Percentiles rank a stretch among this genome's conserved stretches.
Conservation (phyloP, 495 filamentous ascomycete species). For the Beverwykella pulmonaria region DNA sequence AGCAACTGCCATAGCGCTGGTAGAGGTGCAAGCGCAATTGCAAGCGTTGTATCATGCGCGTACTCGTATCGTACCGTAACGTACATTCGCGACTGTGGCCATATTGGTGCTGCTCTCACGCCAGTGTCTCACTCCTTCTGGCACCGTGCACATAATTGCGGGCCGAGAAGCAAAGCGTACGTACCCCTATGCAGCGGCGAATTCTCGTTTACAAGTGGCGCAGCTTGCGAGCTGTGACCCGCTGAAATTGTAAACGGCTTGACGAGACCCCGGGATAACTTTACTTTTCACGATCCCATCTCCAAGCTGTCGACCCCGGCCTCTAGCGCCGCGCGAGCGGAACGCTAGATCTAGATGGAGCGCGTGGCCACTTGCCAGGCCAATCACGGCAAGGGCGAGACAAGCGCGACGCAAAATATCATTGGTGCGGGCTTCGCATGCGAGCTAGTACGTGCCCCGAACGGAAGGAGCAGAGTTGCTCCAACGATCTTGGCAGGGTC, state of each 20-base stretch:
- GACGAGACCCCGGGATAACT: neutral
- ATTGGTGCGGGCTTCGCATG: neutral
- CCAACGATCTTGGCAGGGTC: neutral
- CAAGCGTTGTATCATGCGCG: neutral
- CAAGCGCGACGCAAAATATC: neutral
- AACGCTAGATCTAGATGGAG: neutral
- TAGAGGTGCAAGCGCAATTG: neutral
- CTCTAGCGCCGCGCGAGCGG: neutral
- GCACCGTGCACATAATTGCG: neutral
- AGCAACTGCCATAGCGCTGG: neutral
- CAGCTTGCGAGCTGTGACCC: neutral
- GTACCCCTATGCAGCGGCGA: neutral
- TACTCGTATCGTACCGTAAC: neutral
- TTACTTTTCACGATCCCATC: neutral
- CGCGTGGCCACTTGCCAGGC: neutral
- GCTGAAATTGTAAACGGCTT: neutral
- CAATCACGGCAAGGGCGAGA: neutral
- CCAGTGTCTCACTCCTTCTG: neutral
- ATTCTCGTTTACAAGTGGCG: neutral
- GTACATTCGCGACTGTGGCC: neutral
- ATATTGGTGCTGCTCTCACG: neutral
- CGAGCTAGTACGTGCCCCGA: neutral
- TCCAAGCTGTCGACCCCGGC: neutral
- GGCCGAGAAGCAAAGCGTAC: neutral
- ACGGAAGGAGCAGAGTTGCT: neutral